Percentiles rank a stretch among this genome's conserved stretches.
Conservation (phyloP, 495 filamentous ascomycete genomes). For the Lophiotrema nucula region DNA sequence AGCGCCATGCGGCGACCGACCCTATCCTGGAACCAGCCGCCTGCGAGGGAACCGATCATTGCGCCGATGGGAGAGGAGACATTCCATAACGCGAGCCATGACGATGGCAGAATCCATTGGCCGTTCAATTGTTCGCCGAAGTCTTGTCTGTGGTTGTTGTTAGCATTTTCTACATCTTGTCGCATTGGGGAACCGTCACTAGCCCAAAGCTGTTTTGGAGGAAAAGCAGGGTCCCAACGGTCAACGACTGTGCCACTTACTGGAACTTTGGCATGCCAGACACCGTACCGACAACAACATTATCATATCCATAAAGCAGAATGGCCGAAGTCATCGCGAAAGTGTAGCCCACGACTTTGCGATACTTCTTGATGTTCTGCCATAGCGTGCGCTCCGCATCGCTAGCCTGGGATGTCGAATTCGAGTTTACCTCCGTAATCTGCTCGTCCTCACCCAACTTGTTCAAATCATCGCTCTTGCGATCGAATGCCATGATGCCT, state of each 20-base stretch:
- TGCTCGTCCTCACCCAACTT: neutral
- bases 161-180: neutral
- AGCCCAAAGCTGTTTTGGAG: neutral
- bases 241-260: conserved; percentile 9
- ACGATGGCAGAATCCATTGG: conserved; percentile 48
- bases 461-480: neutral
- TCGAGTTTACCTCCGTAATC: neutral
- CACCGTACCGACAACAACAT: conserved; percentile 50
- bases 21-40: conserved; percentile 46
- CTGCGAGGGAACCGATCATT: conserved; percentile 45
- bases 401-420: neutral
- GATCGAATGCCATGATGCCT: neutral
- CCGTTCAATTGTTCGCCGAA: conserved; percentile 39
- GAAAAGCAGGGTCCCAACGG: no score
- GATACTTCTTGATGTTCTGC: conserved; percentile 24
- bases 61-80: conserved; percentile 44
- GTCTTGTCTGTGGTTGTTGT: conserved; percentile 33
- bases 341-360: conserved; percentile 15
- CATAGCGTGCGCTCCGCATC: conserved; percentile 18
- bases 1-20: conserved; percentile 45
- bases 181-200: no score
- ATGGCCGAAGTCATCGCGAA: conserved; percentile 22
- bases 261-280: conserved; percentile 48
- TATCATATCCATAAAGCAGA: conserved; percentile 51
- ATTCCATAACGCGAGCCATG: conserved; percentile 51